Conservation (phyloP, 2,329 filamentous ascomycete species). For the Curvularia verruculosa region DNA sequence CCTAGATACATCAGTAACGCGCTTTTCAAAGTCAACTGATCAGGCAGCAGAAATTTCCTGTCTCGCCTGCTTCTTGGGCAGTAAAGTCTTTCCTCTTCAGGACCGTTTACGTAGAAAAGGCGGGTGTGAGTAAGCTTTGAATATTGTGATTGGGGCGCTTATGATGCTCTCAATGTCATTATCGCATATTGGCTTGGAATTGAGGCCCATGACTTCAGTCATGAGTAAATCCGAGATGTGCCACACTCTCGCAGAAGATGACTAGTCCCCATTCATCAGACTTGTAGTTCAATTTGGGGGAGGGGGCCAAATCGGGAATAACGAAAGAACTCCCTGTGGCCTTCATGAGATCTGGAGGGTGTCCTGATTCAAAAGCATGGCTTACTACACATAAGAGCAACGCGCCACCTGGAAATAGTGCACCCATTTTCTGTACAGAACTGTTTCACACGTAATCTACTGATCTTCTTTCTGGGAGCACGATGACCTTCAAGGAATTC, state of each 20-base stretch:
- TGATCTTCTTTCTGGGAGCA: neutral
- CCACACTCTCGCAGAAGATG: slow-evolving; percentile 2
- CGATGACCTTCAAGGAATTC: slow-evolving; percentile 5
- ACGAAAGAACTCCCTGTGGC: neutral
- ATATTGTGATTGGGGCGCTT: neutral
- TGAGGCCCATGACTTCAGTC: slow-evolving; percentile 2
- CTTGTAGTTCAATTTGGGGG: neutral
- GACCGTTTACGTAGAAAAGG: neutral
- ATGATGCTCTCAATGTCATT: neutral
- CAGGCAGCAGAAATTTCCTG: neutral
- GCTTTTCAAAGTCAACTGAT: neutral
- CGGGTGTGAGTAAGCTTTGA: neutral
- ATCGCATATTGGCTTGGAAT: slow-evolving; percentile 1
- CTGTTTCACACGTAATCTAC: neutral
- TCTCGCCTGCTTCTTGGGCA: neutral
- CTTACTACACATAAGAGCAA: neutral
- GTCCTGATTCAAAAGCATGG: slow-evolving; percentile 4
- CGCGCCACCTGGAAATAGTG: neutral
- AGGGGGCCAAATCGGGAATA: neutral
- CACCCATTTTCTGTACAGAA: neutral
- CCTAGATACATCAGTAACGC: neutral
- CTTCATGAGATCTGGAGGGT: neutral
- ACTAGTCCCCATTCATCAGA: neutral
- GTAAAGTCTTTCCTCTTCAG: neutral
- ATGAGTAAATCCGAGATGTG: neutral